phyloP scores from a whole-genome alignment of 1,139 yeast species.

The Candida sp. region DNA sequence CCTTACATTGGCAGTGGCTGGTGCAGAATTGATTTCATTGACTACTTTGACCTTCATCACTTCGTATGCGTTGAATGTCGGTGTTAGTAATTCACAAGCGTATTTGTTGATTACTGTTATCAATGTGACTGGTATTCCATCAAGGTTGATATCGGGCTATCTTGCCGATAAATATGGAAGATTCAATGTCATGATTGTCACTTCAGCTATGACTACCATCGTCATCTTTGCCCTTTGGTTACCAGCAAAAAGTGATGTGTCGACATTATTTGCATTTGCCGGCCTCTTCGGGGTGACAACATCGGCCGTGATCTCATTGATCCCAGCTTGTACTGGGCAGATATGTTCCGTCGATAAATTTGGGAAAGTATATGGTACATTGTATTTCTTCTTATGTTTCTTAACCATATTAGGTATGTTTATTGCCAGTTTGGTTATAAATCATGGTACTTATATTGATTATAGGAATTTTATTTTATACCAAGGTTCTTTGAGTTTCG shows the following conservation, averaged over 20 bases:
- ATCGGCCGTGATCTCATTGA: conserved; percentile 26
- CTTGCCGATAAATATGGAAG: conserved; percentile 48
- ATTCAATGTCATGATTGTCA: conserved; percentile 48
- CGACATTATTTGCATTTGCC: conserved; percentile 20
- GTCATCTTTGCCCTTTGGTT: conserved; percentile 45
- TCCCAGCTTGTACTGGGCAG: conserved; percentile 50
- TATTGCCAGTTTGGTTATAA: conserved; percentile 24
- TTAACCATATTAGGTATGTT: conserved; percentile 45
- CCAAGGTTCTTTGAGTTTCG: conserved; percentile 22
- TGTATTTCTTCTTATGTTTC: conserved; percentile 62
- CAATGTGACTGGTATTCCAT: conserved; percentile 45
- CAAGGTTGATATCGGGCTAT: conserved; percentile 45
- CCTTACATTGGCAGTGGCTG: conserved; percentile 39
- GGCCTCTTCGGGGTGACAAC: conserved; percentile 26
- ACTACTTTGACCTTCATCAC: conserved; percentile 51
- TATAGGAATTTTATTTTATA: conserved; percentile 22
- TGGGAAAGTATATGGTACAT: conserved; percentile 68
- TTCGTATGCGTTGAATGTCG: conserved; percentile 45
- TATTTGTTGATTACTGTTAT: conserved; percentile 43
- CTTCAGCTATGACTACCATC: conserved; percentile 34
- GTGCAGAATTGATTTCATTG: conserved; percentile 48
- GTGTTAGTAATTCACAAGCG: conserved; percentile 36
- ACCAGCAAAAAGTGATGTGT: conserved; percentile 25
- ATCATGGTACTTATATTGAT: conserved; percentile 11
- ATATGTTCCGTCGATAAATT: conserved; percentile 62